These are phyloP conservation scores for Chlorokybus atmophyticus DNA, from an alignment of 139 green algal species.

Conservation along the genomic window DNA sequence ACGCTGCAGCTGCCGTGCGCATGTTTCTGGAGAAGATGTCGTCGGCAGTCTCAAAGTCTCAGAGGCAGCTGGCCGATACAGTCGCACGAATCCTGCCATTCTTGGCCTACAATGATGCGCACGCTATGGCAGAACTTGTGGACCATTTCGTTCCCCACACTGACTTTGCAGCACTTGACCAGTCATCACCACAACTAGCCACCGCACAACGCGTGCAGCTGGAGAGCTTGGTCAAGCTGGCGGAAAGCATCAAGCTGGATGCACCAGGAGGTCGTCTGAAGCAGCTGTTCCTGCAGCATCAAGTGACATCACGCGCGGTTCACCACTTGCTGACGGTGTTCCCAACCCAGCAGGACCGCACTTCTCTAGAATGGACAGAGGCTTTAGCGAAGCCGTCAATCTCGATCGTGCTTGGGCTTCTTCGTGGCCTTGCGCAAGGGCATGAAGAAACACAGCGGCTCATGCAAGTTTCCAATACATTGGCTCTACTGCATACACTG, in stretches of 20 bases:
- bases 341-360: background rate
- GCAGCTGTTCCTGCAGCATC: slow-evolving; percentile 31
- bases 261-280: slow-evolving; percentile 13
- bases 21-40: slow-evolving; percentile 33
- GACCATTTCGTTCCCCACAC: slow-evolving; percentile 34
- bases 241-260: slow-evolving; percentile 8
- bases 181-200: slow-evolving; percentile 1
- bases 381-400: slow-evolving; percentile 31
- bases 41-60: slow-evolving; percentile 5
- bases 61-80: slow-evolving; percentile 13
- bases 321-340: slow-evolving; percentile 33
- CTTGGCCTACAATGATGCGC: slow-evolving; percentile 33
- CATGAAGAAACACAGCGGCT: slow-evolving; percentile 18
- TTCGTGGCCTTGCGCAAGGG: slow-evolving; percentile 26
- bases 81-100: slow-evolving; percentile 42
- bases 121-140: slow-evolving; percentile 37
- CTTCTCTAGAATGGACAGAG: slow-evolving; percentile 13
- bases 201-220: slow-evolving; percentile 19
- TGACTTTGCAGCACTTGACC: slow-evolving; percentile 24
- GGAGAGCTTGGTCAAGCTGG: slow-evolving; percentile 28
- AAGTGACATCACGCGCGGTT: slow-evolving; percentile 16
- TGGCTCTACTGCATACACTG: slow-evolving; percentile 42
- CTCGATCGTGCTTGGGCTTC: slow-evolving; percentile 26
- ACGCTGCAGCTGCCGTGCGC: slow-evolving; percentile 11
- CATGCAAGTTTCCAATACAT: slow-evolving; percentile 12